These are phyloP conservation scores for Brassica napus DNA, from an alignment of 345 rosid genomes.

Conservation along the genomic window DNA sequence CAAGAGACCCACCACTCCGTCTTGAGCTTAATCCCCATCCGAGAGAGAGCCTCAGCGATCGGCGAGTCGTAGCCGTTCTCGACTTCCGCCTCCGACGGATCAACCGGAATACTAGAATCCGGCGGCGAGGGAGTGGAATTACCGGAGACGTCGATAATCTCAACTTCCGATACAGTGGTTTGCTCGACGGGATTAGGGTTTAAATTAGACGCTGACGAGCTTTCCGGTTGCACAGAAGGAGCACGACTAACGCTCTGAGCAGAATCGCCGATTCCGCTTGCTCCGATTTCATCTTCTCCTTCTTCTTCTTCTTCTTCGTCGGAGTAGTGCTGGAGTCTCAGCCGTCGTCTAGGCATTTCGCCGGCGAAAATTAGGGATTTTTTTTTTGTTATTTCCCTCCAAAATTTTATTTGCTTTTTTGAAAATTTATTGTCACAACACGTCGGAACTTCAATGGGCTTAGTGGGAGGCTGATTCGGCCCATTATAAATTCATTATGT, in stretches of 20 bases:
- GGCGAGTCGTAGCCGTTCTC: constrained; percentile 44
- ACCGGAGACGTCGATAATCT: constrained; percentile 55
- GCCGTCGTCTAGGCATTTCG: constrained; percentile 64
- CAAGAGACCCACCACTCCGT: constrained; percentile 70
- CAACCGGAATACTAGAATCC: constrained; percentile 25
- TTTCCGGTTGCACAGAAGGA: constrained; percentile 27
- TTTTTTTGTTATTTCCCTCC: constrained; percentile 36
- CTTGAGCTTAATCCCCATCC: constrained; percentile 64
- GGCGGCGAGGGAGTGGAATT: constrained; percentile 43
- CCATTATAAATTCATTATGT: not conserved
- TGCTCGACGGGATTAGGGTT: constrained; percentile 34
- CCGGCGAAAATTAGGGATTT: constrained; percentile 22
- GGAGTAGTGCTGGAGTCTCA: constrained; percentile 48
- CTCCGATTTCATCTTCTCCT: constrained; percentile 36
- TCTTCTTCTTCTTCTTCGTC: constrained; percentile 50
- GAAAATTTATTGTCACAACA: not conserved
- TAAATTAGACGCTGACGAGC: constrained; percentile 20
- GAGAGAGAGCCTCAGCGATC: constrained; percentile 46
- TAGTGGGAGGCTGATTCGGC: not conserved
- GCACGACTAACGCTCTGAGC: constrained; percentile 9
- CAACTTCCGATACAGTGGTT: constrained; percentile 55
- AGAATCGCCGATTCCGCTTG: constrained; percentile 8
- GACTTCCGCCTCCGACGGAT: constrained; percentile 7
- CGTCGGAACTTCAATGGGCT: not conserved
- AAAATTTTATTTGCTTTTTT: constrained; percentile 12